Evolutionary conservation across 345 rosid species (phyloP), one percentile per base, ranked within the genome.

Genomic region (Brassica carinata): DNA sequence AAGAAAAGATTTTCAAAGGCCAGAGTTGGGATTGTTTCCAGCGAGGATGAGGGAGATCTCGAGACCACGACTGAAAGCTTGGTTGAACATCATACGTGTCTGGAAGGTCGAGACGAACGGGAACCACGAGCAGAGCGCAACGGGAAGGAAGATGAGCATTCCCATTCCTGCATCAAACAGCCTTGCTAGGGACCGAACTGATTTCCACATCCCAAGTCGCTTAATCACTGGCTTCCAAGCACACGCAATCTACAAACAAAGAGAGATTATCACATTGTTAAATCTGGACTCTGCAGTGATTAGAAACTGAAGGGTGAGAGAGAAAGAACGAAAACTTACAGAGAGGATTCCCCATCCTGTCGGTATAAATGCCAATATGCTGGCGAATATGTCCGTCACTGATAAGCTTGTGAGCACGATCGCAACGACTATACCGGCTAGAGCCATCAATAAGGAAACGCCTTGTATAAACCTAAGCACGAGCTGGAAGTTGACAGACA

Each of bases 41-140:
- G 99, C 97, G 10, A 96, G 96, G 84, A 96, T 96, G 40, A 96
- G 94, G 63, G 99, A 96, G 72, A 96, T 96, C 81, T 93, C 97
- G 40, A 92, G 77, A 23, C 99, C 99, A 13, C 97, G 85, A 84
- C 99, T 93, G 85, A 93, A 95, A 1, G 99, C 99, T 74, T 95
- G 98, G 82, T 95, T 95, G 87, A 88, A 95, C 99, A 95, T 95
- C 72, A 96, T 91, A 61, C 99, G 87, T 2, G 99, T 96, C 76
- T 96, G 99, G 88, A 96, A 96, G 17, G 99, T 96, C 4, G 99
- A 93, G 29, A 96, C 87, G 7, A 96, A 96, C 0, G 99, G 99
- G 86, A 96, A 96, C 98, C 98, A 96, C 1, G 99, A 92, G 43
- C 88, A 89, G 8, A 96, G 83, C 0, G 99, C 96, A 0, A 96